phyloP scores from a whole-genome alignment of 129 eudicot genomes.

The Heracleum sosnowskyi region DNA sequence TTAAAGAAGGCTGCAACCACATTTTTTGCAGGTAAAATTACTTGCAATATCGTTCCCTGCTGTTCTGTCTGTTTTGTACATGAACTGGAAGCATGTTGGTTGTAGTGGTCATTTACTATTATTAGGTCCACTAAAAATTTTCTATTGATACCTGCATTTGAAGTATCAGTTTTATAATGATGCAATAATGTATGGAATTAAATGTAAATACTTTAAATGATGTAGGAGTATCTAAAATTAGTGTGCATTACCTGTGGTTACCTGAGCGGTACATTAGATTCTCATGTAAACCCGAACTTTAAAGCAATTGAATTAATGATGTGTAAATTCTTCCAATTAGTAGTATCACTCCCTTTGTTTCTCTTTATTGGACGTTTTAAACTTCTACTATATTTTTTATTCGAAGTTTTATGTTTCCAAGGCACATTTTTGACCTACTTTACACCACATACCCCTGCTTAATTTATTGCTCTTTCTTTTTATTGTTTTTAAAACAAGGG shows the following conservation, averaged over 20 bases:
- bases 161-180: neutral
- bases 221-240: neutral
- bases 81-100: neutral
- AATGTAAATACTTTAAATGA: neutral
- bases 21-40: conserved; percentile 42
- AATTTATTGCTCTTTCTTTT: too few relatives aligned
- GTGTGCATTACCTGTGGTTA: neutral
- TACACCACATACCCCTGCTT: too few relatives aligned
- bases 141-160: neutral
- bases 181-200: neutral
- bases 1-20: conserved; percentile 42
- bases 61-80: neutral
- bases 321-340: too few relatives aligned
- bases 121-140: neutral
- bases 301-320: too few relatives aligned
- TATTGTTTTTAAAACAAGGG: too few relatives aligned
- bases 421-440: too few relatives aligned
- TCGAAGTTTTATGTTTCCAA: too few relatives aligned
- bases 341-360: too few relatives aligned
- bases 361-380: too few relatives aligned
- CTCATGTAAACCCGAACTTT: neutral
- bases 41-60: neutral
- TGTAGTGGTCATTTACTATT: neutral
- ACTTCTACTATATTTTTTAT: too few relatives aligned
- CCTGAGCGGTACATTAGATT: too few relatives aligned